These are phyloP conservation scores for Diaporthe velutina DNA, from an alignment of 2,329 filamentous ascomycete species.

Conservation along the genomic window DNA sequence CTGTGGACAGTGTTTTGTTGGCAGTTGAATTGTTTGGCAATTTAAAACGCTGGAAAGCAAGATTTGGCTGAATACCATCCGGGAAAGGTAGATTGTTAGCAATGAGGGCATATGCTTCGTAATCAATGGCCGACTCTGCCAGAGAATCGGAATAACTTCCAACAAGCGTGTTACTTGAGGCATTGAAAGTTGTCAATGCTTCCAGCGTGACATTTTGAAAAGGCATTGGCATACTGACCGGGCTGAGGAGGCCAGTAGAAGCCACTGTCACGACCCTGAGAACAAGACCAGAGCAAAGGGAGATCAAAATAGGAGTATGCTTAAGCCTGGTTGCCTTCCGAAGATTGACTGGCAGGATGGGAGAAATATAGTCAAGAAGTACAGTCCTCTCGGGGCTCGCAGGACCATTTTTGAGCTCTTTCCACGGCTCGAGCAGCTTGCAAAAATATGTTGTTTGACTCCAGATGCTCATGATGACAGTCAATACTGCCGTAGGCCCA, in stretches of 20 bases:
- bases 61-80: neutral
- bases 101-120: constrained; percentile 6
- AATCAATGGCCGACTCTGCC: neutral
- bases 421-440: neutral
- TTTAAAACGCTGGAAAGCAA: neutral
- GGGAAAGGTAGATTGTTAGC: neutral
- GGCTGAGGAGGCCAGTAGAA: neutral
- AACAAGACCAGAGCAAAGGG: neutral
- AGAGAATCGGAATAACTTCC: neutral
- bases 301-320: neutral
- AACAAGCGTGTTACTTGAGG: neutral
- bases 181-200: neutral
- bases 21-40: neutral
- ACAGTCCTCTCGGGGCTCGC: neutral
- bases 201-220: neutral
- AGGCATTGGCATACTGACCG: neutral
- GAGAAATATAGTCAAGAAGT: neutral
- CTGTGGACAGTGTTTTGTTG: neutral
- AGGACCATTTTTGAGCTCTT: neutral
- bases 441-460: neutral
- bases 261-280: neutral
- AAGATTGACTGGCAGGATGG: neutral
- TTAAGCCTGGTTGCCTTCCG: neutral
- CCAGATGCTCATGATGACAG: constrained; percentile 4
- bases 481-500: neutral